A percentile compares a stretch with the other conserved stretches of the same genome.
Conservation (phyloP, 176 grass and related monocot species). For the Ensete glaucum region DNA sequence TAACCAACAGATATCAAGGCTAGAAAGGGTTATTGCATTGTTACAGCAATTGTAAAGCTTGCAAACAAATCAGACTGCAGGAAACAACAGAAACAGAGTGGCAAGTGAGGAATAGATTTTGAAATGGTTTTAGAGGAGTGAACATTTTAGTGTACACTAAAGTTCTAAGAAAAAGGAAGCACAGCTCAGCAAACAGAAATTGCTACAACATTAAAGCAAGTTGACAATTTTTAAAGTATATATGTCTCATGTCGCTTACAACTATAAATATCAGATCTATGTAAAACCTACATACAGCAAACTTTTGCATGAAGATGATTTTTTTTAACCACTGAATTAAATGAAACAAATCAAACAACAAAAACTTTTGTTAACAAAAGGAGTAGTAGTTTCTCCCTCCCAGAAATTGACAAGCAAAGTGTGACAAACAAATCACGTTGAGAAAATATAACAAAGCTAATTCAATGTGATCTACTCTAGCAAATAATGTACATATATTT, state of each 20-base stretch:
- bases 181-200: not conserved
- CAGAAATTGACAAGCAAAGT: constrained; percentile 56
- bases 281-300: not conserved
- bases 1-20: too few relatives aligned
- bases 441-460: constrained; percentile 92
- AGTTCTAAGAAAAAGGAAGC: not conserved
- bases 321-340: not conserved
- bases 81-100: too few relatives aligned
- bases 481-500: too few relatives aligned
- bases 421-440: constrained; percentile 58
- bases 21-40: too few relatives aligned
- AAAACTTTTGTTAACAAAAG: not conserved
- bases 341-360: not conserved
- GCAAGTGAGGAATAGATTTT: too few relatives aligned
- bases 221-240: not conserved
- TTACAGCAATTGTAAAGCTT: too few relatives aligned
- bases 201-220: not conserved
- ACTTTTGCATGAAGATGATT: not conserved
- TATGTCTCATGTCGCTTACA: not conserved
- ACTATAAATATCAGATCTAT: not conserved
- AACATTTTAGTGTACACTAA: not conserved
- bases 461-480: not conserved
- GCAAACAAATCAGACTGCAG: too few relatives aligned
- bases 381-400: constrained; percentile 23
- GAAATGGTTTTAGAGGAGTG: too few relatives aligned